These are phyloP conservation scores for Bocquillonia castaneifolia DNA, from an alignment of 441 rosid genomes.

Conservation along the genomic window DNA sequence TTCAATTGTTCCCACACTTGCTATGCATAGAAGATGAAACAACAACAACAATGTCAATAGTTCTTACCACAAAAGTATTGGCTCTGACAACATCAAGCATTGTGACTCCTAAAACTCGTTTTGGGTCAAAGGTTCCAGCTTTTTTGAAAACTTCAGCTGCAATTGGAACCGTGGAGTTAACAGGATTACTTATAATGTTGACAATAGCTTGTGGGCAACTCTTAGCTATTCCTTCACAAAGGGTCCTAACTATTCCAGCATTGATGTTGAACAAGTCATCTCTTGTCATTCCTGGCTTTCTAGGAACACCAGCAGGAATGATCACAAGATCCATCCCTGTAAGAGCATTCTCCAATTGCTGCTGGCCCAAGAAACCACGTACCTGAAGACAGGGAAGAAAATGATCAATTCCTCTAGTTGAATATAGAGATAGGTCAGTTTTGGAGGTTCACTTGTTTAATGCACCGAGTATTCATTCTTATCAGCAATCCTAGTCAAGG, in stretches of 20 bases:
- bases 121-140: constrained; percentile 76
- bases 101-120: constrained; percentile 77
- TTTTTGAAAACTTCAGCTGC: constrained; percentile 87
- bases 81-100: constrained; percentile 94
- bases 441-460: neutral
- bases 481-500: too few species aligned
- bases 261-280: constrained; percentile 93
- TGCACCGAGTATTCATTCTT: neutral
- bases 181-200: constrained; percentile 89
- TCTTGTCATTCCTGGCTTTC: constrained; percentile 98
- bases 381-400: constrained; percentile 37
- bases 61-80: constrained; percentile 79
- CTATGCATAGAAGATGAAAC: neutral
- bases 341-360: constrained; percentile 69
- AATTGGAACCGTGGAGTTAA: constrained; percentile 87
- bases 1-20: too few species aligned
- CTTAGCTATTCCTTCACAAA: constrained; percentile 78
- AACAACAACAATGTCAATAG: neutral
- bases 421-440: neutral
- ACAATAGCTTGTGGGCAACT: constrained; percentile 79
- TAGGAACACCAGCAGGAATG: constrained; percentile 91
- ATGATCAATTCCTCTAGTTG: neutral
- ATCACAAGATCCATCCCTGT: constrained; percentile 81
- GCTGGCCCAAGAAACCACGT: constrained; percentile 76
- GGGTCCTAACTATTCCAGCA: constrained; percentile 82